Percentiles rank a stretch among this genome's conserved stretches.
These are phyloP conservation scores for Ilex paraguariensis DNA, from an alignment of 305 asterid genomes.

Conservation along the genomic window DNA sequence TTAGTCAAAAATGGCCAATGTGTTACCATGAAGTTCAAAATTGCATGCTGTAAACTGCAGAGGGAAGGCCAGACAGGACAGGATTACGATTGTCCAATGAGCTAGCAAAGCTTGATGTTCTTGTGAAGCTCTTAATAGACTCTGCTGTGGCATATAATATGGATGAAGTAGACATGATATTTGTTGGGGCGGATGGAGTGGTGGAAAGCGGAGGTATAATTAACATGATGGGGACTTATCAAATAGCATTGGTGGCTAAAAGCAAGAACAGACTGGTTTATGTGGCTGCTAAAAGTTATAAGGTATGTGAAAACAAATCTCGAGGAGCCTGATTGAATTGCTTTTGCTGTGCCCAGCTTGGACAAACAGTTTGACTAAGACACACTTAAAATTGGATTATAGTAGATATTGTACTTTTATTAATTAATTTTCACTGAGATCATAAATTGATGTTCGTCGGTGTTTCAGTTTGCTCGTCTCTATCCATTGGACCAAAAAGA, in stretches of 20 bases:
- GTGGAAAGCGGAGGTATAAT: no score
- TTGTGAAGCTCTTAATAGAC: slow-evolving; percentile 84
- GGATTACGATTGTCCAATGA: slow-evolving; percentile 75
- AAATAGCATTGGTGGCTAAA: slow-evolving; percentile 85
- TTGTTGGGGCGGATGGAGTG: slow-evolving; percentile 88
- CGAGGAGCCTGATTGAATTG: no score
- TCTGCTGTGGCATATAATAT: slow-evolving; percentile 92
- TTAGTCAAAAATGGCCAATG: no score
- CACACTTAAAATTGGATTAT: no score
- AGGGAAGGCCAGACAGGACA: slow-evolving; percentile 89
- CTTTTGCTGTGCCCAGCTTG: no score
- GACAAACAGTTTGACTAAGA: no score
- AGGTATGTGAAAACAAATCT: slow-evolving; percentile 30
- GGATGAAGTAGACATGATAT: slow-evolving; percentile 94
- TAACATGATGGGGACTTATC: slow-evolving; percentile 97
- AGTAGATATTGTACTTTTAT: no score
- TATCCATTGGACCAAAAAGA: slow-evolving; percentile 86
- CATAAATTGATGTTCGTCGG: no score
- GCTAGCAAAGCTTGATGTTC: slow-evolving; percentile 82
- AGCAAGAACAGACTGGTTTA: slow-evolving; percentile 93
- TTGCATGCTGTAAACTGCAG: slow-evolving; percentile 35
- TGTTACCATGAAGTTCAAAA: no score
- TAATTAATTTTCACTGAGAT: no score
- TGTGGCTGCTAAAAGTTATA: slow-evolving; percentile 91
- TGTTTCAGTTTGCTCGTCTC: slow-evolving; percentile 82